Conservation (phyloP, 2,329 filamentous ascomycete genomes). For the Beauveria rudraprayagi region DNA sequence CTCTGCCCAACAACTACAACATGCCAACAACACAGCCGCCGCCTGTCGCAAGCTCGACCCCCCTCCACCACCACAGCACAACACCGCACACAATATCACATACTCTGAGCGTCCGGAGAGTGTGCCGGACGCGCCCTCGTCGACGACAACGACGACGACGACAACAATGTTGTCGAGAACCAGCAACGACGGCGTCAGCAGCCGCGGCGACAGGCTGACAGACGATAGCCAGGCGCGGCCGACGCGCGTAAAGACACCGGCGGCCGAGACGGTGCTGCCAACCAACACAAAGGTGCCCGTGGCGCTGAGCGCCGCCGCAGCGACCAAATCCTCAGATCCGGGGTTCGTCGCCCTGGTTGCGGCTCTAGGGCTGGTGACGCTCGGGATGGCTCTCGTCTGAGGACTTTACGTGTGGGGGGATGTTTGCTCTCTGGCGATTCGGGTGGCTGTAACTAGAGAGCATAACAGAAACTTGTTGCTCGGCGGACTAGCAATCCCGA, state of each 20-base stretch:
- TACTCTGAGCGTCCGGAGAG: neutral
- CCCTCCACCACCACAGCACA: neutral
- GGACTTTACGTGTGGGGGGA: too few relatives aligned
- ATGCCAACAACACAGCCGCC: neutral
- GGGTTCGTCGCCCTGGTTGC: slow-evolving; percentile 7
- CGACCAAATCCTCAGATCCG: neutral
- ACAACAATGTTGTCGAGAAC: neutral
- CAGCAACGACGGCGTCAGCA: neutral
- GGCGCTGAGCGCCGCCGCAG: neutral
- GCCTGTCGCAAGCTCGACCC: neutral
- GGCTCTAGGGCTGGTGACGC: slow-evolving; percentile 2
- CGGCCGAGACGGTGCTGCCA: slow-evolving; percentile 1
- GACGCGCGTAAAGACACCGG: slow-evolving; percentile 8
- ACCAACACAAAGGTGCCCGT: slow-evolving; percentile 8
- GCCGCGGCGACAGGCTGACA: neutral
- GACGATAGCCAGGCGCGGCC: neutral
- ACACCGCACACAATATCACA: neutral
- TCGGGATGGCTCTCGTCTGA: slow-evolving; percentile 7
- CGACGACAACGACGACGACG: neutral
- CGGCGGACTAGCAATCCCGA: too few relatives aligned
- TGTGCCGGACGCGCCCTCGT: neutral
- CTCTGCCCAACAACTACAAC: neutral
- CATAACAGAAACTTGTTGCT: too few relatives aligned
- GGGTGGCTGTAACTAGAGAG: too few relatives aligned
- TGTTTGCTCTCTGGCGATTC: neutral